Conservation (phyloP, 495 filamentous ascomycete species). For the Aspergillus nidulans region DNA sequence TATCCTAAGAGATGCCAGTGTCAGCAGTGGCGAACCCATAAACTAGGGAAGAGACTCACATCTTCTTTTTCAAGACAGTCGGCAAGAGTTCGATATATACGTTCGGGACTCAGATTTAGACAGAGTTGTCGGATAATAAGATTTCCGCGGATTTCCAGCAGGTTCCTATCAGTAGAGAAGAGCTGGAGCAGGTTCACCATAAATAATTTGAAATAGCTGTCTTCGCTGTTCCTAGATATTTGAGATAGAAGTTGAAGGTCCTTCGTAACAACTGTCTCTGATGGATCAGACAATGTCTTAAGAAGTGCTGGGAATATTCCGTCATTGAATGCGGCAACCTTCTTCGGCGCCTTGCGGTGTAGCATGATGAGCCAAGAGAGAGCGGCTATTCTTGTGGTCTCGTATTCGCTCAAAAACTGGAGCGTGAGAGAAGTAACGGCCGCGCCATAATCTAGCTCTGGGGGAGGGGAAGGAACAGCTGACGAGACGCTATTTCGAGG, state of each 20-base stretch:
- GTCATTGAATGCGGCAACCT: slow-evolving; percentile 93
- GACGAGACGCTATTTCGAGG: slow-evolving; percentile 41
- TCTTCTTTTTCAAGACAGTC: slow-evolving; percentile 98
- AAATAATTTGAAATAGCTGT: slow-evolving; percentile 94
- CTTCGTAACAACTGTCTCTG: slow-evolving; percentile 92
- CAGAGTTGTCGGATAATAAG: slow-evolving; percentile 95
- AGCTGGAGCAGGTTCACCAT: slow-evolving; percentile 96
- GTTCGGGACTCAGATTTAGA: slow-evolving; percentile 83
- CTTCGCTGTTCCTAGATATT: slow-evolving; percentile 93
- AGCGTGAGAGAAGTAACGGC: slow-evolving; percentile 93
- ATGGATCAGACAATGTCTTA: slow-evolving; percentile 93
- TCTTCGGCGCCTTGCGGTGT: slow-evolving; percentile 87
- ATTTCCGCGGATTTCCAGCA: slow-evolving; percentile 91
- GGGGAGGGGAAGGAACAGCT: slow-evolving; percentile 38
- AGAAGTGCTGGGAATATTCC: slow-evolving; percentile 94
- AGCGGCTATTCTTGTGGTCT: slow-evolving; percentile 89
- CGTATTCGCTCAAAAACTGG: slow-evolving; percentile 93
- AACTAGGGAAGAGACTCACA: slow-evolving; percentile 25
- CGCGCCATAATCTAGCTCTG: slow-evolving; percentile 90
- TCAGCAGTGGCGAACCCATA: slow-evolving; percentile 9
- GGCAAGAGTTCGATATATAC: slow-evolving; percentile 93
- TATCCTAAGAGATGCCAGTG: slow-evolving; percentile 48
- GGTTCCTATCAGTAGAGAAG: slow-evolving; percentile 85
- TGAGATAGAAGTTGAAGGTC: slow-evolving; percentile 93
- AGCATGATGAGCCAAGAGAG: slow-evolving; percentile 97